These are phyloP conservation scores for Aspergillus novofumigatus DNA, from an alignment of 2,329 filamentous ascomycete genomes.

Conservation along the genomic window DNA sequence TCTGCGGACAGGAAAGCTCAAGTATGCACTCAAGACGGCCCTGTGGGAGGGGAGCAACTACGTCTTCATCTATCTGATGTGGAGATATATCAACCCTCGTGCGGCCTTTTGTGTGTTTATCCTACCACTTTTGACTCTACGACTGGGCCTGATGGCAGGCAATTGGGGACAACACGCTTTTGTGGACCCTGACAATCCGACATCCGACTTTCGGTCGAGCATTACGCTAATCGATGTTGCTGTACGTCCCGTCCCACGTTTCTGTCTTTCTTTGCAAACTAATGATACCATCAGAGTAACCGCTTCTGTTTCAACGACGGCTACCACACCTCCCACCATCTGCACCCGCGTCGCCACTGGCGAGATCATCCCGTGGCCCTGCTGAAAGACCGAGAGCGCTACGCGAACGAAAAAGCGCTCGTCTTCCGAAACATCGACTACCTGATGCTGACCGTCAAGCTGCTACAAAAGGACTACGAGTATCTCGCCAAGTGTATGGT, in stretches of 20 bases:
- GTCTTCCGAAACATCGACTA: conserved; percentile 81
- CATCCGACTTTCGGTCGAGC: conserved; percentile 73
- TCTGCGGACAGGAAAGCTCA: conserved; percentile 55
- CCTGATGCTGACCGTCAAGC: conserved; percentile 65
- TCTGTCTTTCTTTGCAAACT: neutral
- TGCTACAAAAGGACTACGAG: conserved; percentile 68
- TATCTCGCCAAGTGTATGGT: conserved; percentile 67
- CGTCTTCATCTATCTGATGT: conserved; percentile 49
- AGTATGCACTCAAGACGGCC: conserved; percentile 52
- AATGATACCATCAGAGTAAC: conserved; percentile 56
- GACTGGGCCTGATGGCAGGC: conserved; percentile 71
- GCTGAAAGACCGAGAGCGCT: conserved; percentile 63
- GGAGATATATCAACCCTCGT: conserved; percentile 46
- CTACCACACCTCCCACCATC: conserved; percentile 63
- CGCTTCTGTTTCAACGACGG: conserved; percentile 80
- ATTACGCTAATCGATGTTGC: conserved; percentile 76
- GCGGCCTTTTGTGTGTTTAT: conserved; percentile 63
- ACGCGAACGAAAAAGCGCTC: conserved; percentile 63
- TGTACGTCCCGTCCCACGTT: conserved; percentile 47
- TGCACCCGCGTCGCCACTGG: conserved; percentile 60
- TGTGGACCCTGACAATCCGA: conserved; percentile 68
- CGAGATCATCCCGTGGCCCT: conserved; percentile 73
- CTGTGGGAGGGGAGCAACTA: conserved; percentile 62
- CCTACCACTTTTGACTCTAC: conserved; percentile 61
- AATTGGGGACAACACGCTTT: conserved; percentile 85